Conservation (phyloP, 805 yeast genomes). For the Nakazawaea holstii region DNA sequence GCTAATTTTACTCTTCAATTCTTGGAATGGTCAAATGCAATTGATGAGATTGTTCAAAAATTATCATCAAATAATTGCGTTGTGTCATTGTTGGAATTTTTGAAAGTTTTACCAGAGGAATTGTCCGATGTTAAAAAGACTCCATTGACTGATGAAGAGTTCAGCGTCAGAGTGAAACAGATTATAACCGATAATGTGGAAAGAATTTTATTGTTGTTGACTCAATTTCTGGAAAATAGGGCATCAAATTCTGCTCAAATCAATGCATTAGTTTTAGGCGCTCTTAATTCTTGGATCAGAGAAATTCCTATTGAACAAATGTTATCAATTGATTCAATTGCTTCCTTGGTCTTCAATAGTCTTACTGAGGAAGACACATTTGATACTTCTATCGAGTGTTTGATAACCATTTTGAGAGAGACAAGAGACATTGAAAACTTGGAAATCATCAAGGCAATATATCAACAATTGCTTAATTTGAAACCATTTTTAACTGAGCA, state of each 20-base stretch:
- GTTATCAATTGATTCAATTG: slow-evolving; percentile 57
- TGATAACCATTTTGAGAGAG: slow-evolving; percentile 75
- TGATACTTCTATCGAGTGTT: slow-evolving; percentile 81
- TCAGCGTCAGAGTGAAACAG: slow-evolving; percentile 53
- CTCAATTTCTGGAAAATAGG: slow-evolving; percentile 35
- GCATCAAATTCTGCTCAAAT: slow-evolving; percentile 25
- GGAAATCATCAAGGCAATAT: slow-evolving; percentile 59
- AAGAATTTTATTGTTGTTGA: slow-evolving; percentile 58
- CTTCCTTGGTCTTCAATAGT: slow-evolving; percentile 63
- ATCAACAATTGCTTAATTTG: slow-evolving; percentile 60
- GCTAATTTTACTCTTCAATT: slow-evolving; percentile 80
- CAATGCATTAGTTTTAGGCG: slow-evolving; percentile 52
- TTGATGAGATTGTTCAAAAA: slow-evolving; percentile 56
- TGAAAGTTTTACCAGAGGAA: slow-evolving; percentile 90
- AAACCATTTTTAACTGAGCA: slow-evolving; percentile 44
- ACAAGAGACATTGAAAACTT: slow-evolving; percentile 70
- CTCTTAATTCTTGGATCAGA: slow-evolving; percentile 85
- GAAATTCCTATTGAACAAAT: slow-evolving; percentile 76
- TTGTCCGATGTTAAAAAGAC: slow-evolving; percentile 70
- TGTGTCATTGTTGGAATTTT: slow-evolving; percentile 63
- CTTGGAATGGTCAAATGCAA: slow-evolving; percentile 64
- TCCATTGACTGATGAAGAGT: slow-evolving; percentile 79
- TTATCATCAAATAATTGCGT: slow-evolving; percentile 35
- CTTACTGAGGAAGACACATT: slow-evolving; percentile 57
- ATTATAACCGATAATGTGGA: slow-evolving; percentile 65